phyloP scores from a whole-genome alignment of 768 basidiomycete genomes.

The Macrolepiota fuliginosa region DNA sequence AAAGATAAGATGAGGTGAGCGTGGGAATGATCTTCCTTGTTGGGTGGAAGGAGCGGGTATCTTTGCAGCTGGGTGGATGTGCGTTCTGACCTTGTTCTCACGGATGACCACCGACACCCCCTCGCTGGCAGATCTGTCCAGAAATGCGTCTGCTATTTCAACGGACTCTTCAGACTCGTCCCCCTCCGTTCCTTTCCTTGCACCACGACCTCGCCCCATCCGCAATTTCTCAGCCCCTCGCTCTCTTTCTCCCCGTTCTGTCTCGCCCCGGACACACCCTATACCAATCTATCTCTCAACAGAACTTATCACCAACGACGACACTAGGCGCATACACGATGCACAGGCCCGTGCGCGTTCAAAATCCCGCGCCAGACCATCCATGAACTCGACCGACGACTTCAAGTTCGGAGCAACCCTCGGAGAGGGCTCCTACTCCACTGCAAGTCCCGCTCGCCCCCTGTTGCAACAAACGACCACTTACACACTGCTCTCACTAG shows the following conservation, averaged over 20 bases:
- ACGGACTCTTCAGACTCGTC: conserved; percentile 57
- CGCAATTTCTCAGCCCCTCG: conserved; percentile 69
- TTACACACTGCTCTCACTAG: conserved; percentile 30
- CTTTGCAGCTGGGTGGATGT: not conserved
- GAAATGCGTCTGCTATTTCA: conserved; percentile 77
- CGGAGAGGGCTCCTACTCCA: conserved; percentile 82
- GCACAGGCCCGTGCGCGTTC: conserved; percentile 29
- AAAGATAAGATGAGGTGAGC: not conserved
- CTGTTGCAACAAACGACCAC: not conserved
- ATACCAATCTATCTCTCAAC: conserved; percentile 60
- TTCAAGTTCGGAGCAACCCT: conserved; percentile 73
- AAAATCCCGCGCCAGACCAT: conserved; percentile 41
- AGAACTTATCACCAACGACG: conserved; percentile 38
- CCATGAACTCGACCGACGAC: conserved; percentile 53
- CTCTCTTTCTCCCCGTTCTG: conserved; percentile 24
- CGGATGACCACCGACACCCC: not conserved
- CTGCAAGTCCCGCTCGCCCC: conserved; percentile 43
- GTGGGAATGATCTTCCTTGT: not conserved
- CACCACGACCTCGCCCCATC: conserved; percentile 50
- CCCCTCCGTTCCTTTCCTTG: conserved; percentile 37
- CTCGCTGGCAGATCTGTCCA: conserved; percentile 60
- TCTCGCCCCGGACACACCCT: conserved; percentile 27
- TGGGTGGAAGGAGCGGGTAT: not conserved
- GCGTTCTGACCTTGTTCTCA: not conserved
- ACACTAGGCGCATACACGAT: not conserved